Base-by-base conservation (phyloP, 2,329 filamentous ascomycete species). In the Penicillium concentricum region DNA sequence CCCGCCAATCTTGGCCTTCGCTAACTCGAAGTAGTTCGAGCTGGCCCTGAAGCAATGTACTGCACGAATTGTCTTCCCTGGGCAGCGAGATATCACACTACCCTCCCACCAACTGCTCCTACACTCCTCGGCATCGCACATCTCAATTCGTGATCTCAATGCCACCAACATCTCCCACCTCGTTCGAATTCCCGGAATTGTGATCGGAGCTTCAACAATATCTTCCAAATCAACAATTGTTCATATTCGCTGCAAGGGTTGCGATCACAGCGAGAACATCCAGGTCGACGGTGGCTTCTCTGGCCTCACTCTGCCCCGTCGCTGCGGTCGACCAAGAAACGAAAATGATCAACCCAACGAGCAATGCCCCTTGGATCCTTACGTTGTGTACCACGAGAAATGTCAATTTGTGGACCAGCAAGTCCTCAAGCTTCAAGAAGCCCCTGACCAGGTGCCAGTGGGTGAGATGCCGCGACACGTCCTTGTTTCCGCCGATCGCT, bases 341-440 rank as follows among this genome's bases (percentile, higher is more conserved):
- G 78, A 82, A 10, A 82, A 83, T 15, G 87, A 87, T 49, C 90
- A 95, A 43, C 78, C 81, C 2, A 82, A 83, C 1, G 85, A 90
- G 37, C 87, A 88, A 67, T 99, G 94, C 68, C 92, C 93, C 0
- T 78, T 99, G 59, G 94, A 99, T 68, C 94, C 94, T 16, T 99
- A 97, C 77, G 96, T 94, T 68, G 91, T 99, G 56, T 83, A 94
- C 57, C 94, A 99, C 72, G 94, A 99, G 75, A 92, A 89, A 73
- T 96, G 90, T 37, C 86, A 87, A 61, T 99, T 99, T 72, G 92
- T 97, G 68, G 94, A 99, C 69, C 94, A 99, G 75, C 94, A 99
- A 74, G 91, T 99, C 58, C 89, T 99, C 72, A 99, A 99, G 75
- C 85, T 99, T 18, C 94, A 99, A 72, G 94, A 99, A 76, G 94